These are phyloP conservation scores for Stemphylium lycopersici DNA, from an alignment of 2,329 filamentous ascomycete genomes.

Conservation along the genomic window DNA sequence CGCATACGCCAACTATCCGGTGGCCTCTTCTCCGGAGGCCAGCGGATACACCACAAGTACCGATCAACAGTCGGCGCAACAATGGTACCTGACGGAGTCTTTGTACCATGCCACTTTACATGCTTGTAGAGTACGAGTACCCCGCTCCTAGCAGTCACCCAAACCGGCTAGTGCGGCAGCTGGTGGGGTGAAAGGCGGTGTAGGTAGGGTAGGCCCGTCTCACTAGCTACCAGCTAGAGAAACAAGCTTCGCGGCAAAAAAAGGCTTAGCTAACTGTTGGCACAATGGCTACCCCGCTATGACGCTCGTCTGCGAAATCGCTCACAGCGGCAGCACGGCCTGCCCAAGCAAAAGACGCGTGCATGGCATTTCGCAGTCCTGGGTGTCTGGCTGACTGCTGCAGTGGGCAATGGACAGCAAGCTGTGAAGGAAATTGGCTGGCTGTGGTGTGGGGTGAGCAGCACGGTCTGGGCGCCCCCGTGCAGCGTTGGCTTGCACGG, in stretches of 20 bases:
- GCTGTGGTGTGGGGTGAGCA: neutral
- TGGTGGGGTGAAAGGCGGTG: constrained; percentile 13
- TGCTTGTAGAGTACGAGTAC: neutral
- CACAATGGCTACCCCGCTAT: constrained; percentile 14
- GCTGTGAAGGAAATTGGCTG: neutral
- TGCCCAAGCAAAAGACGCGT: too few species aligned
- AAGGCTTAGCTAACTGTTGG: constrained; percentile 21
- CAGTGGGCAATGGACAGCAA: neutral
- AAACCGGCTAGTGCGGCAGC: neutral
- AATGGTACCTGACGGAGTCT: constrained; percentile 8
- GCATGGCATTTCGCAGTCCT: too few species aligned
- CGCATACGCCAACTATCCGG: too few species aligned
- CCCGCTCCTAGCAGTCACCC: constrained; percentile 1
- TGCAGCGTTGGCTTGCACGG: constrained; percentile 9
- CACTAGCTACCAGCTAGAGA: neutral
- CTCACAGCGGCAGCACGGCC: too few species aligned
- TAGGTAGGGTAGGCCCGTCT: neutral
- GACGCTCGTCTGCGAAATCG: neutral
- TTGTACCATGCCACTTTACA: neutral
- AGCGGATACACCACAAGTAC: too few species aligned
- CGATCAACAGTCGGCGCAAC: neutral
- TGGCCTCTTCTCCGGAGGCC: too few species aligned
- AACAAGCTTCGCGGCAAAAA: constrained; percentile 26
- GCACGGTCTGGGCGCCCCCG: constrained; percentile 1
- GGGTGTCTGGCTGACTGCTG: too few species aligned